phyloP scores from a whole-genome alignment of 352 stramenopile genomes.

The Phytophthora citricola region DNA sequence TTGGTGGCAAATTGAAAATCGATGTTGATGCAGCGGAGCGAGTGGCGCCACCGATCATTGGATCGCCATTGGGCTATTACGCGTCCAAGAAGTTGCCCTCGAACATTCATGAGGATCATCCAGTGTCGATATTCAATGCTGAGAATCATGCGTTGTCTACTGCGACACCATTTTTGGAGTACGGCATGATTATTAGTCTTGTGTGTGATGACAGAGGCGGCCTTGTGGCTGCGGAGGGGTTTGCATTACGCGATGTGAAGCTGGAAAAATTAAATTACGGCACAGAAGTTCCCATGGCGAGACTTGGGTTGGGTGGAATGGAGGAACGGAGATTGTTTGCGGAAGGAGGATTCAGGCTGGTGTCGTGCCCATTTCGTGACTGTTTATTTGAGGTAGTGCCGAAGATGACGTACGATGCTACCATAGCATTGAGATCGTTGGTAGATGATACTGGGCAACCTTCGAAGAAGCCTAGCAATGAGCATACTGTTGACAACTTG shows the following conservation, averaged over 20 bases:
- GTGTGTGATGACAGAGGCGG: slow-evolving; percentile 66
- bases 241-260: slow-evolving; percentile 60
- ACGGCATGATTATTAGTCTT: slow-evolving; percentile 72
- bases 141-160: slow-evolving; percentile 35
- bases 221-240: slow-evolving; percentile 63
- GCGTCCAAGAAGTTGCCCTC: slow-evolving; percentile 47
- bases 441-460: slow-evolving; percentile 11
- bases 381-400: slow-evolving; percentile 79
- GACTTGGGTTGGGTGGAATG: slow-evolving; percentile 53
- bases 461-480: slow-evolving; percentile 17
- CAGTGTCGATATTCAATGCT: slow-evolving; percentile 41
- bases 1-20: slow-evolving; percentile 47
- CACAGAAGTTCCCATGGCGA: slow-evolving; percentile 25
- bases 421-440: slow-evolving; percentile 45
- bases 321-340: slow-evolving; percentile 53
- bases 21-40: slow-evolving; percentile 50
- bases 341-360: slow-evolving; percentile 41
- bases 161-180: slow-evolving; percentile 63
- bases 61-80: slow-evolving; percentile 57
- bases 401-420: slow-evolving; percentile 80
- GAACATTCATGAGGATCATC: slow-evolving; percentile 41
- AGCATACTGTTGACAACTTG: slow-evolving; percentile 52
- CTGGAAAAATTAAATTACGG: slow-evolving; percentile 59
- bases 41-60: slow-evolving; percentile 32
- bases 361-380: slow-evolving; percentile 66